phyloP scores from a whole-genome alignment of 2,329 filamentous ascomycete species.

The Bipolaris zeicola region DNA sequence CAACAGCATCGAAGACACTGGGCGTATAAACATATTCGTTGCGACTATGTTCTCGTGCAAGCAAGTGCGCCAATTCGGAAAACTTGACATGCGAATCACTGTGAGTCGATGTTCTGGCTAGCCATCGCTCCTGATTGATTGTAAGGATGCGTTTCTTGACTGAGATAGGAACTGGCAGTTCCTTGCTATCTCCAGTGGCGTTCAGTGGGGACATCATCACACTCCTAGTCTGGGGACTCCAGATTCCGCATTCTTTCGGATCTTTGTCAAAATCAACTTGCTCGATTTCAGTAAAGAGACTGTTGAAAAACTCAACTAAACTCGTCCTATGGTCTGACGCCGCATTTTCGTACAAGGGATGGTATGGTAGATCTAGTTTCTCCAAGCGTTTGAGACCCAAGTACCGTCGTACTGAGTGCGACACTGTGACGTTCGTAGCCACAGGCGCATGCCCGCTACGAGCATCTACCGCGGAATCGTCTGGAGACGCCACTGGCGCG shows the following conservation, averaged over 20 bases:
- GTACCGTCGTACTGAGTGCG: conserved; percentile 5
- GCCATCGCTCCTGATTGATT: conserved; percentile 62
- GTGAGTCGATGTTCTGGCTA: conserved; percentile 63
- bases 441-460: background rate
- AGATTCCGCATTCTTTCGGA: conserved; percentile 20
- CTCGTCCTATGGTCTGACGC: conserved; percentile 8
- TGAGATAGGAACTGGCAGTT: conserved; percentile 11
- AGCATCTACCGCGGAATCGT: background rate
- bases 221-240: conserved; percentile 15
- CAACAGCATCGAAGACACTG: conserved; percentile 57
- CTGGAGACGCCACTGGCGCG: background rate
- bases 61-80: conserved; percentile 65
- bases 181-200: background rate
- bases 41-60: conserved; percentile 64
- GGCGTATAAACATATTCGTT: conserved; percentile 66
- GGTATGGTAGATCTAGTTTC: conserved; percentile 26
- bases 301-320: conserved; percentile 23
- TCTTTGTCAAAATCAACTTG: conserved; percentile 23
- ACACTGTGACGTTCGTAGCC: no score
- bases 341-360: conserved; percentile 17
- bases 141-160: conserved; percentile 27
- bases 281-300: conserved; percentile 25
- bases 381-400: conserved; percentile 16
- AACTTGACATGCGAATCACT: conserved; percentile 55
- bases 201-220: conserved; percentile 20